Evolutionary conservation across 805 yeast genomes (phyloP).

Genomic region (Candida golubevii): DNA sequence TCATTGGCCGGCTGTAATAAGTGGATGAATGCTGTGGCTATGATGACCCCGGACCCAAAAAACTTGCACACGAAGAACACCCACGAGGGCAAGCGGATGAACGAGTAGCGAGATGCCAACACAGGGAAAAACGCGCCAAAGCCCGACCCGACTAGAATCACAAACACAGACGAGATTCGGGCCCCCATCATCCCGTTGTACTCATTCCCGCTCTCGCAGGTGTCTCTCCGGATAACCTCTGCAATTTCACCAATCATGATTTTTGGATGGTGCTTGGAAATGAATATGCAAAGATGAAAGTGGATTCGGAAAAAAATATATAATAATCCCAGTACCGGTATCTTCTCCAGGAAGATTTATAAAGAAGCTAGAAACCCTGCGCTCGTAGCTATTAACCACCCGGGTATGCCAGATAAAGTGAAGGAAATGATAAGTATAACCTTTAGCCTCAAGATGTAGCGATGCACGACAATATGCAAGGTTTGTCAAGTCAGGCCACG

Average conservation of each 20-base stretch:
- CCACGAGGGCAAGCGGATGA: slow-evolving; percentile 55
- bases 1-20: slow-evolving; percentile 66
- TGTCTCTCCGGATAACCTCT: slow-evolving; percentile 22
- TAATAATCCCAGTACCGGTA: too few relatives aligned
- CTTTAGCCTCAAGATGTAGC: too few relatives aligned
- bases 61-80: slow-evolving; percentile 65
- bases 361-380: too few relatives aligned
- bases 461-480: too few relatives aligned
- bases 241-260: slow-evolving; percentile 10
- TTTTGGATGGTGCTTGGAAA: background rate
- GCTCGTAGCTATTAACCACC: too few relatives aligned
- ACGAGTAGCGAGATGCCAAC: slow-evolving; percentile 54
- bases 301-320: too few relatives aligned
- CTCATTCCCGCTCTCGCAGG: slow-evolving; percentile 41
- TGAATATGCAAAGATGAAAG: background rate
- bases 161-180: slow-evolving; percentile 62
- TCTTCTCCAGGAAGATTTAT: too few relatives aligned
- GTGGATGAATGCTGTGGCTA: slow-evolving; percentile 79
- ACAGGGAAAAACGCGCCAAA: slow-evolving; percentile 61
- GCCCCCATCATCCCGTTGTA: slow-evolving; percentile 44
- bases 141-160: slow-evolving; percentile 49
- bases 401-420: too few relatives aligned
- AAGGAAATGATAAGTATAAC: too few relatives aligned
- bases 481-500: too few relatives aligned
- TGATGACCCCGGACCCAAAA: slow-evolving; percentile 81